A percentile compares a stretch with the other conserved stretches of the same genome.
Evolutionary conservation across 164 flowering plant species (phyloP).

Genomic region (Stephania yunnanensis): DNA sequence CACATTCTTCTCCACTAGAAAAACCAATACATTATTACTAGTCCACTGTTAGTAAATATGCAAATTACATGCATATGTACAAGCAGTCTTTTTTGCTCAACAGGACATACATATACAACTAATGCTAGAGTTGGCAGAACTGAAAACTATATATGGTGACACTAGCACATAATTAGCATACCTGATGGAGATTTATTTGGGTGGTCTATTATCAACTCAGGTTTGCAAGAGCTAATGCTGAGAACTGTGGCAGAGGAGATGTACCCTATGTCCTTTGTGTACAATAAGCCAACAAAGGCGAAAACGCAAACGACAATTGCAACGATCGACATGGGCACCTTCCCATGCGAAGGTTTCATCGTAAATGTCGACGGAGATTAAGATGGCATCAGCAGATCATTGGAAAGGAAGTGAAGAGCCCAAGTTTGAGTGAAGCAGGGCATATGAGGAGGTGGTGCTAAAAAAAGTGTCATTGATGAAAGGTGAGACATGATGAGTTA

Average conservation of each 20-base stretch:
- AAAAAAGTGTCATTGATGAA: constrained; percentile 19
- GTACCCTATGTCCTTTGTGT: constrained; percentile 45
- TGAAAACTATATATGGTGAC: no score
- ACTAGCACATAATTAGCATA: background rate
- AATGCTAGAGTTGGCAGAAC: background rate
- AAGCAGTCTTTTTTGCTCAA: no score
- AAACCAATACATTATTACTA: background rate
- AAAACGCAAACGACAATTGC: constrained; percentile 35
- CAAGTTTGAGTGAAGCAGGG: background rate
- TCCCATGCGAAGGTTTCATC: constrained; percentile 40
- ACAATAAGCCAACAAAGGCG: constrained; percentile 47
- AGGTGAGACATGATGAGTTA: background rate
- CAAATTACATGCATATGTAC: background rate
- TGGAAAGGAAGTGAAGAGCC: background rate
- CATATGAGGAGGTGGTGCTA: constrained; percentile 7
- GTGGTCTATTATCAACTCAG: constrained; percentile 6
- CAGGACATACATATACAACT: background rate
- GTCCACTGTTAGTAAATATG: background rate
- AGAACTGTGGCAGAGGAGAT: constrained; percentile 40
- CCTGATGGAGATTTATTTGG: constrained; percentile 18
- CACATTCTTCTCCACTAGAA: constrained; percentile 3
- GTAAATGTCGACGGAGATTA: constrained; percentile 1
- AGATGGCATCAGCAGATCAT: constrained; percentile 1
- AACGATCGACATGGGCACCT: constrained; percentile 47
- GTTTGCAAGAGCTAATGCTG: constrained; percentile 40